Evolutionary conservation across 352 stramenopile genomes (phyloP).

Genomic region (Globisporangium cylindrosporum): DNA sequence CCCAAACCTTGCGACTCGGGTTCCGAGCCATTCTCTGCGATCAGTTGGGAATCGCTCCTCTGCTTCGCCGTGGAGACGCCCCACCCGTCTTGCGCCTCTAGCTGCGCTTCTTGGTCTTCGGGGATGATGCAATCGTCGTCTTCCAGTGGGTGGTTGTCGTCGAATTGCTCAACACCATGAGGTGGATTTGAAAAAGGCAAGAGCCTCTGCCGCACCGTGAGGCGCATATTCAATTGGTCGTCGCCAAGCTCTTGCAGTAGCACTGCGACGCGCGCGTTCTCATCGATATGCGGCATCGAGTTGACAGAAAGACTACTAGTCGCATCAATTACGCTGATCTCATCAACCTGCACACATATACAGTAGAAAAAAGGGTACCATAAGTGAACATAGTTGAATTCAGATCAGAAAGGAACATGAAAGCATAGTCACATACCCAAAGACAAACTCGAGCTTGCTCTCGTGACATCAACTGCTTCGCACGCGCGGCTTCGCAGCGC

Average conservation of each 20-base stretch:
- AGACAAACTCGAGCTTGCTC: conserved; percentile 30
- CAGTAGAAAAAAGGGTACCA: background rate
- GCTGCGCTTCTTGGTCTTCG: conserved; percentile 50
- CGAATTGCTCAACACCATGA: conserved; percentile 20
- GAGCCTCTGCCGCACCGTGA: conserved; percentile 49
- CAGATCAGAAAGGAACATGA: background rate
- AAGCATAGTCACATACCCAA: conserved; percentile 18
- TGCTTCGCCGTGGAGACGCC: conserved; percentile 13
- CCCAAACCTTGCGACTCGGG: conserved; percentile 29
- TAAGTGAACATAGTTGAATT: background rate
- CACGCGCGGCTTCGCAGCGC: conserved; percentile 29
- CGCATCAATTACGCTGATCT: conserved; percentile 48
- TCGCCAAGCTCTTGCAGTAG: conserved; percentile 25
- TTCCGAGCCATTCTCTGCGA: conserved; percentile 54
- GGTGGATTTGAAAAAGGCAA: background rate
- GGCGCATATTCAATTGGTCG: conserved; percentile 35
- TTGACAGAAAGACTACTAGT: conserved; percentile 38
- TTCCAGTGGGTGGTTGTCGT: conserved; percentile 41
- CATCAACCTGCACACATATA: conserved; percentile 24
- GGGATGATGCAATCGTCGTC: conserved; percentile 64
- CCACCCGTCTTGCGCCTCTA: conserved; percentile 63
- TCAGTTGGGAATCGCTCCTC: conserved; percentile 65
- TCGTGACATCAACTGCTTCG: conserved; percentile 10
- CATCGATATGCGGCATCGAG: conserved; percentile 26
- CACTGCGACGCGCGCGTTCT: conserved; percentile 24